Conservation (phyloP, 768 basidiomycete species). For the Podaxis pistillaris region DNA sequence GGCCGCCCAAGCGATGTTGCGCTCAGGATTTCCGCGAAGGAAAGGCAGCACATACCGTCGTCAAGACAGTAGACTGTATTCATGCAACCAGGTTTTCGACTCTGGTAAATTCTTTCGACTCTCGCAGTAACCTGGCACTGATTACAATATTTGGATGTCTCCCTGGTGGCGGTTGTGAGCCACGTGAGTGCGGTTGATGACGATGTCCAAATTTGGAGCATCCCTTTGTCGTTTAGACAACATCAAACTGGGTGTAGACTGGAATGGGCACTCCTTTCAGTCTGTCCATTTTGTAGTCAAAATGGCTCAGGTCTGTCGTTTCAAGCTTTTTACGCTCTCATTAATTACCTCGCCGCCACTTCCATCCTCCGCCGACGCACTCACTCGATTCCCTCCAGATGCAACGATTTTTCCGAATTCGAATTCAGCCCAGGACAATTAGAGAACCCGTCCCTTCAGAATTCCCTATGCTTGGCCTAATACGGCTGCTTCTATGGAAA, state of each 20-base stretch:
- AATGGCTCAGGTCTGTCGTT: not conserved
- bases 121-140: not conserved
- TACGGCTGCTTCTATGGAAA: conserved; percentile 2
- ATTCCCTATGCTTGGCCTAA: not conserved
- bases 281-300: not conserved
- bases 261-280: conserved; percentile 28
- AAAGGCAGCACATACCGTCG: conserved; percentile 3
- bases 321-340: not conserved
- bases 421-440: not conserved
- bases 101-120: not conserved
- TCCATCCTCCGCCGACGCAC: not conserved
- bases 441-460: not conserved
- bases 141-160: conserved; percentile 14
- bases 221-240: conserved; percentile 27
- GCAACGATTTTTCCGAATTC: not conserved
- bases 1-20: not conserved
- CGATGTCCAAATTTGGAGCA: conserved; percentile 20
- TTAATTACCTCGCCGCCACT: not conserved
- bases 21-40: not conserved
- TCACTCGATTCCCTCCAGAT: not conserved
- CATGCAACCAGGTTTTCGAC: not conserved
- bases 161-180: conserved; percentile 6
- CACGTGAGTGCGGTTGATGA: conserved; percentile 22
- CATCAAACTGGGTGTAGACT: conserved; percentile 12
- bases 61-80: not conserved